Evolutionary conservation across 108 stramenopile genomes (phyloP).

Genomic region (Discostella stelligeroides): DNA sequence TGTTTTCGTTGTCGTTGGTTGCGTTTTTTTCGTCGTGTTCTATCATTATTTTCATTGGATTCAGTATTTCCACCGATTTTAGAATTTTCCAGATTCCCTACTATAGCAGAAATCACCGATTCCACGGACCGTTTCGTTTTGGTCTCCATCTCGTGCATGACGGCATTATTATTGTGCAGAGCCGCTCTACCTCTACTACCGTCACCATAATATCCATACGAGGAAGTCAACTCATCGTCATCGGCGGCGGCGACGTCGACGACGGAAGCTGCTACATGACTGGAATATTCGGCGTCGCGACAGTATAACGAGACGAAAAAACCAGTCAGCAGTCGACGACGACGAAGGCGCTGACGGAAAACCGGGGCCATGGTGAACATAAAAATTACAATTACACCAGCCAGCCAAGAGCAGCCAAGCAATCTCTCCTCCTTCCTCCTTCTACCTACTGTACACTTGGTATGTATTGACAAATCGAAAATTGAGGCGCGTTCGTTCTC

Average conservation of each 20-base stretch:
- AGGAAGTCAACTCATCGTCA: too few relatives aligned
- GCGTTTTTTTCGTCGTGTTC: not conserved
- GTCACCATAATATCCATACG: too few relatives aligned
- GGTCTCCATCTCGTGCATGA: too few relatives aligned
- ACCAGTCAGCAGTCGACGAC: not conserved
- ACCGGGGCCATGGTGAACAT: too few relatives aligned
- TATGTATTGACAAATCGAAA: too few relatives aligned
- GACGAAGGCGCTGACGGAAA: not conserved
- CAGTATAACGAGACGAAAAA: not conserved
- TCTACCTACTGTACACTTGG: too few relatives aligned
- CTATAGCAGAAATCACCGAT: not conserved
- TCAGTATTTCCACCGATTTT: not conserved
- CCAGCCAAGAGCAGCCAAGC: too few relatives aligned
- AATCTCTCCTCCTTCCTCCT: too few relatives aligned
- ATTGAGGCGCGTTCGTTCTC: too few relatives aligned
- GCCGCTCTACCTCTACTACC: not conserved
- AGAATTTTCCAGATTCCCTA: not conserved
- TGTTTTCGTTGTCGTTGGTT: not conserved
- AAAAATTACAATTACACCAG: too few relatives aligned
- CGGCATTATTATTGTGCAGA: too few relatives aligned
- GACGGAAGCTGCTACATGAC: not conserved
- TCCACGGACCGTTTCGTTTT: not conserved
- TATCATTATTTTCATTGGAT: not conserved
- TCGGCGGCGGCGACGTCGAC: not conserved
- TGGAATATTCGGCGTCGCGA: too few relatives aligned